Conservation (phyloP, 2,329 filamentous ascomycete genomes). For the Xylaria hypoxylon region DNA sequence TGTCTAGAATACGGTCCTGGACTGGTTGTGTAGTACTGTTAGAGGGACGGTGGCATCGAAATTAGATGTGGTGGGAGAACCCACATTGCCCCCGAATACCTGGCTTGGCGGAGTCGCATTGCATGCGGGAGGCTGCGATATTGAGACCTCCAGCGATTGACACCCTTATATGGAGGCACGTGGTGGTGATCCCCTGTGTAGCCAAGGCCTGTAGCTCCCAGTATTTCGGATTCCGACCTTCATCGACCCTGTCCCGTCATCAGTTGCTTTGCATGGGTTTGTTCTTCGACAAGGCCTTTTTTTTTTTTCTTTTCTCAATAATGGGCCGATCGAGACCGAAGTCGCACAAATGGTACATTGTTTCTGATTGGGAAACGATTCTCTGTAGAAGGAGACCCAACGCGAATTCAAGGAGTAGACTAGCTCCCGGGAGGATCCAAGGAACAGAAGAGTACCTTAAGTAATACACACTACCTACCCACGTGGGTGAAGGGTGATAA, state of each 20-base stretch:
- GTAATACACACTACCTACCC: too few species aligned
- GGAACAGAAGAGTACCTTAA: too few species aligned
- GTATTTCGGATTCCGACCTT: constrained; percentile 24
- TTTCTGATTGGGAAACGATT: too few species aligned
- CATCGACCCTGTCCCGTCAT: background rate
- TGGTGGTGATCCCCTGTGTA: constrained; percentile 18
- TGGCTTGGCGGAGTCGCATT: constrained; percentile 24
- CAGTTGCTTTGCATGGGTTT: background rate
- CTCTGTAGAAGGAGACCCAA: too few species aligned
- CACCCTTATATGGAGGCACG: constrained; percentile 17
- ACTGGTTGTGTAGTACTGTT: too few species aligned
- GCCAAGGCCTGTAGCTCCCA: constrained; percentile 13
- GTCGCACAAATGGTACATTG: too few species aligned
- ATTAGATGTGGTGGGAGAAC: constrained; percentile 3
- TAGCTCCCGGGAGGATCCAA: too few species aligned
- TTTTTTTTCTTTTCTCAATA: too few species aligned
- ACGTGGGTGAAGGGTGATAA: too few species aligned
- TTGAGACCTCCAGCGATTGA: constrained; percentile 17
- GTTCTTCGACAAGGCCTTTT: too few species aligned
- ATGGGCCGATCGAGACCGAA: too few species aligned
- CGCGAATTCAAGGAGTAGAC: too few species aligned
- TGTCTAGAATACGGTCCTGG: background rate
- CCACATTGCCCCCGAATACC: background rate
- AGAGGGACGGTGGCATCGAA: constrained; percentile 3
- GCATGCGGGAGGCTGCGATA: constrained; percentile 5